Conservation (phyloP, 2,329 filamentous ascomycete species). For the Teratosphaeria destructans region DNA sequence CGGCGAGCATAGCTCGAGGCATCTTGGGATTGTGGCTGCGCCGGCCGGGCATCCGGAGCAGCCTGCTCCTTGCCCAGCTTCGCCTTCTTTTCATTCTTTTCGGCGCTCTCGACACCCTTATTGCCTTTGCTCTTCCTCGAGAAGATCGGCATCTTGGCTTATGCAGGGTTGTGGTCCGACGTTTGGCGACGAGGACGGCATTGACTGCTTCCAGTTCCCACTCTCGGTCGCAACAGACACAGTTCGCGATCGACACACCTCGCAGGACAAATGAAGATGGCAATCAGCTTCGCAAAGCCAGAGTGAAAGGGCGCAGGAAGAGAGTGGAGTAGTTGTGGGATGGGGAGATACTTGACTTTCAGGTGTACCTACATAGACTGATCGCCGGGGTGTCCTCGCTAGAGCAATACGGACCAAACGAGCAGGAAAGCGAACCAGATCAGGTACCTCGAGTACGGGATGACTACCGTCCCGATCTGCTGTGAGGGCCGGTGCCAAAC, state of each 20-base stretch:
- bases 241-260: neutral
- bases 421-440: neutral
- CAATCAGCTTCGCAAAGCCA: neutral
- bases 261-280: neutral
- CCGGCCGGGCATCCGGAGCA: neutral
- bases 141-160: conserved; percentile 2
- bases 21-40: neutral
- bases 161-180: neutral
- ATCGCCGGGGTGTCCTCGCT: neutral
- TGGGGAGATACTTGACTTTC: neutral
- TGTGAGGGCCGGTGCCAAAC: neutral
- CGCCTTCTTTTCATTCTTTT: neutral
- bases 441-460: neutral
- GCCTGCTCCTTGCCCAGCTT: neutral
- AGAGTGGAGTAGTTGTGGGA: neutral
- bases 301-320: neutral
- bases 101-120: neutral
- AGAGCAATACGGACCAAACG: neutral
- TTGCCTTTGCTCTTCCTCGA: neutral
- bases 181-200: neutral
- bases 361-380: neutral
- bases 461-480: neutral
- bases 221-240: neutral
- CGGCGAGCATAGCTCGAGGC: neutral
- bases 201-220: neutral